A percentile compares a stretch with the other conserved stretches of the same genome.
Conservation (phyloP, 2,329 filamentous ascomycete genomes). For the Monilinia aucupariae region DNA sequence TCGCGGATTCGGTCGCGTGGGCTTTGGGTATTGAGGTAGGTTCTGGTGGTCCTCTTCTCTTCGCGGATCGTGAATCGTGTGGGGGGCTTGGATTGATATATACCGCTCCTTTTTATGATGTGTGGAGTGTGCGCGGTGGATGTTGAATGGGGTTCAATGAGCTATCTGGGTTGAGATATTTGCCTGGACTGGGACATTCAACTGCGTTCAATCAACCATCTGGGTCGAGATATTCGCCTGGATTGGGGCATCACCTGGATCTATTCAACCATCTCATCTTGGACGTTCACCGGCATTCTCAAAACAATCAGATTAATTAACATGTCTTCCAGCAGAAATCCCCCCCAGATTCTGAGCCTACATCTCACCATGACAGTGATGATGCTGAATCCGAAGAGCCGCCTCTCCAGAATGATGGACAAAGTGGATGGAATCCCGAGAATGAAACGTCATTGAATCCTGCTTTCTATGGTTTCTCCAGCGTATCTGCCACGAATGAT, state of each 20-base stretch:
- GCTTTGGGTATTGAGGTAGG: slow-evolving; percentile 14
- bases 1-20: slow-evolving; percentile 14
- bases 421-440: slow-evolving; percentile 1
- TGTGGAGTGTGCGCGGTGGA: no score
- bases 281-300: no score
- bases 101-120: no score
- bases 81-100: no score
- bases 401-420: neutral
- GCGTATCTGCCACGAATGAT: neutral
- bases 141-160: neutral
- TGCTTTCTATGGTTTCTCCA: neutral
- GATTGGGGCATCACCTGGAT: neutral
- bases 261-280: no score
- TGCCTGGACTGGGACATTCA: no score
- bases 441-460: slow-evolving; percentile 1
- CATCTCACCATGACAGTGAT: slow-evolving; percentile 2
- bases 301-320: neutral
- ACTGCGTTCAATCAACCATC: no score
- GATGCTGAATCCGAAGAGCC: slow-evolving; percentile 2
- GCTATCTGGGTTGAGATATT: no score
- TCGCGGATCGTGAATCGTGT: no score
- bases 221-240: no score
- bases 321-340: neutral
- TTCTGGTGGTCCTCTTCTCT: no score
- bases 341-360: neutral